Evolutionary conservation across 345 rosid species (phyloP).

Genomic region (Bruguiera parviflora): DNA sequence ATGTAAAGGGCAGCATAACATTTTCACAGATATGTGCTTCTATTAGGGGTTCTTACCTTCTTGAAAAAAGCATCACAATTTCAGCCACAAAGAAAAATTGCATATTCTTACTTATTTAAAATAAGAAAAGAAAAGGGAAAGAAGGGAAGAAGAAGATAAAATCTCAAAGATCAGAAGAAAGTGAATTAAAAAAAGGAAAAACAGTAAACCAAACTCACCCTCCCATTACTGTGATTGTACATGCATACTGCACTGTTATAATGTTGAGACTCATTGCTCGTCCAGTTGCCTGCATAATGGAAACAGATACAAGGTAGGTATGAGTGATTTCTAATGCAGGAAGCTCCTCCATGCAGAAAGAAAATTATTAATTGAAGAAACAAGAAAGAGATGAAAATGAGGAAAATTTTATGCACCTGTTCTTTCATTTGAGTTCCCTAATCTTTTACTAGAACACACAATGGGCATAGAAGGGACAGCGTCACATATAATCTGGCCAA

Average conservation of each 20-base stretch:
- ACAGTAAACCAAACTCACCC: slow-evolving; percentile 35
- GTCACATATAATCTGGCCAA: slow-evolving; percentile 29
- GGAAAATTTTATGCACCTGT: slow-evolving; percentile 26
- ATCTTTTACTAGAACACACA: slow-evolving; percentile 11
- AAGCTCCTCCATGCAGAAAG: neutral
- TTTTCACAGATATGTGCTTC: no score
- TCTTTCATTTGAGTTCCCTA: slow-evolving; percentile 28
- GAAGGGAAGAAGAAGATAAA: neutral
- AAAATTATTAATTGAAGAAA: slow-evolving; percentile 9
- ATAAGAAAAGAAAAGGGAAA: neutral
- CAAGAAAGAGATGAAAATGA: slow-evolving; percentile 2
- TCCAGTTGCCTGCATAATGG: slow-evolving; percentile 27
- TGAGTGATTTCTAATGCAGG: neutral
- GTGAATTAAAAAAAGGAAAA: neutral
- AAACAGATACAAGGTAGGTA: no score
- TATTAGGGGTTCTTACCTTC: no score
- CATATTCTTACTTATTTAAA: no score
- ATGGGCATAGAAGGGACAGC: slow-evolving; percentile 27
- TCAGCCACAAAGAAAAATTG: no score
- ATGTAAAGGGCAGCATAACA: no score
- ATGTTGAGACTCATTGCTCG: slow-evolving; percentile 27
- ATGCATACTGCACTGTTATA: slow-evolving; percentile 14
- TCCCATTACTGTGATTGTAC: slow-evolving; percentile 14
- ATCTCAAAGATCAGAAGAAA: neutral
- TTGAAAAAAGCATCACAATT: no score